Evolutionary conservation across 2,329 filamentous ascomycete species (phyloP), one percentile per base, ranked within the genome.

Genomic region (Monosporascus cannonballus): DNA sequence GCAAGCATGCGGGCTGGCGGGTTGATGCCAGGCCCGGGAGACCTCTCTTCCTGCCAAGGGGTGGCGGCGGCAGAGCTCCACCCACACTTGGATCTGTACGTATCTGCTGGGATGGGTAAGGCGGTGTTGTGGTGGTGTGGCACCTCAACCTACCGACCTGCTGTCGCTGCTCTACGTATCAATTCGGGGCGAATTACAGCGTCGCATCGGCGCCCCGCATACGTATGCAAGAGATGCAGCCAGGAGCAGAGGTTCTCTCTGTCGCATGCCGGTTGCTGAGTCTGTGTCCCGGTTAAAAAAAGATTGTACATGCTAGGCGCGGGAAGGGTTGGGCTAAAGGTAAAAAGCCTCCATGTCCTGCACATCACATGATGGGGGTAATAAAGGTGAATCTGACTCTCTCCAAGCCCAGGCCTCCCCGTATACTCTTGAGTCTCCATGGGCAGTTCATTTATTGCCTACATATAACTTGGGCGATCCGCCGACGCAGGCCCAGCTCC

Each of bases 151-250:
- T 58, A 56, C 56, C 54, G 60, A 60, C 50, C 55, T 48, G 48
- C 49, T 51, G 38, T 17, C 18, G 15, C n/a, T 39, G 7, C 24
- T 24, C 14, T 57, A 48, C 37, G 44, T 53, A 52, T 49, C 51
- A 50, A 53, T 52, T 56, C 59, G 57, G 42, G 42, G 51, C 59
- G 61, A 64, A 64, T 63, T 50, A 56, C 50, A 61, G 54, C 58
- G 37, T 52, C 56, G 58, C 58, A 60, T 58, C 60, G 64, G 61
- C 64, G 59, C 42, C 42, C 18, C 42, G 59, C 58, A 57, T 66
- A 62, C 62, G 65, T 64, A 68, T 67, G 66, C 63, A 64, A 58
- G 67, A 65, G 64, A 65, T 66, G 64, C 62, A 65, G 62, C 56
- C 17, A 27, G 42, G 17, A 46, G 20, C 20, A 46, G 24, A 18